Evolutionary conservation across 768 basidiomycete genomes (phyloP).

Genomic region (Kwoniella sp.): DNA sequence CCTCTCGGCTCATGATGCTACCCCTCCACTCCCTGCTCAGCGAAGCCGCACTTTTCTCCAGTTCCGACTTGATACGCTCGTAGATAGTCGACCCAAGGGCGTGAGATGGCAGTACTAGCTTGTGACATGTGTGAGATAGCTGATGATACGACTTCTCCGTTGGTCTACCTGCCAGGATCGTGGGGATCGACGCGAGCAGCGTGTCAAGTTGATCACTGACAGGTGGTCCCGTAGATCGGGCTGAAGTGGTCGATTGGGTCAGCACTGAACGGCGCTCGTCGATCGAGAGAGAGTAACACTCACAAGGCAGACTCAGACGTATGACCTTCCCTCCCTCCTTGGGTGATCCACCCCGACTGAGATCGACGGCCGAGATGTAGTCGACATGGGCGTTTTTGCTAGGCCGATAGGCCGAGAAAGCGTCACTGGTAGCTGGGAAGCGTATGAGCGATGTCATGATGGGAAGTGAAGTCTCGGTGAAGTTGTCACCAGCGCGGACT

Average conservation of each 20-base stretch:
- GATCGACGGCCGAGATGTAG: slow-evolving; percentile 18
- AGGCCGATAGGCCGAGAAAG: slow-evolving; percentile 31
- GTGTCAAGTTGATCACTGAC: slow-evolving; percentile 13
- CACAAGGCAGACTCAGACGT: slow-evolving; percentile 15
- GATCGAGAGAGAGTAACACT: background rate
- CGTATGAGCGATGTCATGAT: slow-evolving; percentile 13
- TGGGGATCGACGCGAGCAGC: slow-evolving; percentile 18
- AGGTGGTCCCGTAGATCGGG: slow-evolving; percentile 1
- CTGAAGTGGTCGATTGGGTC: background rate
- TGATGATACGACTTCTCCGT: slow-evolving; percentile 27
- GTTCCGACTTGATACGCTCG: slow-evolving; percentile 21
- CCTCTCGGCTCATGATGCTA: slow-evolving; percentile 27
- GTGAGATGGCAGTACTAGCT: slow-evolving; percentile 29
- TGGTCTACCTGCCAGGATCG: slow-evolving; percentile 22
- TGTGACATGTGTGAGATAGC: slow-evolving; percentile 28
- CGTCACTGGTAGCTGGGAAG: slow-evolving; percentile 10
- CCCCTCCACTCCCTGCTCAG: slow-evolving; percentile 35
- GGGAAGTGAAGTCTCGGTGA: no score
- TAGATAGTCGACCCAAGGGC: slow-evolving; percentile 34
- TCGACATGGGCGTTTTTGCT: slow-evolving; percentile 35
- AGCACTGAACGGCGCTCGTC: no score
- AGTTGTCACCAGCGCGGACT: no score
- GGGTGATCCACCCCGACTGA: slow-evolving; percentile 9
- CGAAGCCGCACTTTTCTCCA: slow-evolving; percentile 19
- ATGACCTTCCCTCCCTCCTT: slow-evolving; percentile 16